Conservation (phyloP, 768 basidiomycete species). For the Phaeolepiota aurea region DNA sequence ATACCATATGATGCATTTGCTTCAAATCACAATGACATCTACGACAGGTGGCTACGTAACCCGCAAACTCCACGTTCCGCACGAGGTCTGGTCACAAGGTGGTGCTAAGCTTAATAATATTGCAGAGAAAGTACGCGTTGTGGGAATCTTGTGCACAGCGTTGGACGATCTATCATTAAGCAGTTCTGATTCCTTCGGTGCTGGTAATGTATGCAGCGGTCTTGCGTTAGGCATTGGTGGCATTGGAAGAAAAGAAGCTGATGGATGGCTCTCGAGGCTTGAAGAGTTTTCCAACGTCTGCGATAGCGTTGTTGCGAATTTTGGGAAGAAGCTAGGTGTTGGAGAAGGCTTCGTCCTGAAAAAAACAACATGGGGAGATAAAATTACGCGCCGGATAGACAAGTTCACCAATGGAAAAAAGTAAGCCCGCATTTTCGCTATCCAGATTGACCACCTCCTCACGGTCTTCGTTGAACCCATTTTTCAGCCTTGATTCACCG, state of each 20-base stretch:
- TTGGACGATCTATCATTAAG: conserved; percentile 69
- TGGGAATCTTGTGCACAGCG: conserved; percentile 70
- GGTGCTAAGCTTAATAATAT: conserved; percentile 79
- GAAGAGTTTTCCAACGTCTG: conserved; percentile 77
- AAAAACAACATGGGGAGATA: conserved; percentile 75
- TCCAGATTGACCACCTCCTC: neutral
- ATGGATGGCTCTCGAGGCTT: conserved; percentile 67
- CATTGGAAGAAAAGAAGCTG: conserved; percentile 69
- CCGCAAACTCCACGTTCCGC: conserved; percentile 77
- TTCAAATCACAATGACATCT: conserved; percentile 72
- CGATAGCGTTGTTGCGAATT: conserved; percentile 71
- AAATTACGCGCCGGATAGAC: conserved; percentile 67
- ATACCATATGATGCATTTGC: conserved; percentile 82
- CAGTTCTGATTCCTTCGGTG: conserved; percentile 70
- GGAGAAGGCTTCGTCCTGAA: conserved; percentile 82
- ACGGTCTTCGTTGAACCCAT: conserved; percentile 6
- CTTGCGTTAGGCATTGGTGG: conserved; percentile 70
- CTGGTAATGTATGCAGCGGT: conserved; percentile 70
- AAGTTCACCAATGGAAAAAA: conserved; percentile 87
- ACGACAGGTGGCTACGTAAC: conserved; percentile 85
- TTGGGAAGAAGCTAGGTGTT: conserved; percentile 83
- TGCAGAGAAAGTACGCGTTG: conserved; percentile 79
- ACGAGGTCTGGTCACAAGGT: conserved; percentile 86
- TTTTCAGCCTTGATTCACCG: conserved; percentile 75
- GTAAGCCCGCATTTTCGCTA: conserved; percentile 31